A percentile compares a stretch with the other conserved stretches of the same genome.
Conservation (phyloP, 2,329 filamentous ascomycete genomes). For the Ophiostoma quercus region DNA sequence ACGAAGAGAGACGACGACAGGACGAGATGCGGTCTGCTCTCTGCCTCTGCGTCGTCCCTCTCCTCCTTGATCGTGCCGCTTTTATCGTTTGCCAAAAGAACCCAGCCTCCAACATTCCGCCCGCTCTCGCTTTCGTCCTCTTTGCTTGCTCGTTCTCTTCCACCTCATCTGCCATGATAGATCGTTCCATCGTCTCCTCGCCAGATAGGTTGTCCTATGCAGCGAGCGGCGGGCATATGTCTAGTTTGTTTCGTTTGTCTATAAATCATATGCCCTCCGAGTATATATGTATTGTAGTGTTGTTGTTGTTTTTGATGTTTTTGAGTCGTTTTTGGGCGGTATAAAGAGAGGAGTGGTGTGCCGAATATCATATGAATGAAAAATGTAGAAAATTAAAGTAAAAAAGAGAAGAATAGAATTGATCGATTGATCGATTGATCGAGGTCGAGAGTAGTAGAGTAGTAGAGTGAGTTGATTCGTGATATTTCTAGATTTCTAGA, state of each 20-base stretch:
- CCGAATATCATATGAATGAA: constrained; percentile 1
- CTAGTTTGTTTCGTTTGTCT: neutral
- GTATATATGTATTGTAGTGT: neutral
- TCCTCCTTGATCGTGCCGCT: constrained; percentile 1
- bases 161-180: constrained; percentile 9
- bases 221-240: neutral
- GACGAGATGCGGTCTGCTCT: neutral
- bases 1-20: neutral
- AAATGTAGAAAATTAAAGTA: neutral
- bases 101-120: neutral
- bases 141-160: neutral
- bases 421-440: neutral
- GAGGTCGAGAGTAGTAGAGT: neutral
- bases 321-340: constrained; percentile 17
- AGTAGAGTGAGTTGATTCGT: neutral
- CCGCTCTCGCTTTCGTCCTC: neutral
- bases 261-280: neutral
- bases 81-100: neutral
- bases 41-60: neutral
- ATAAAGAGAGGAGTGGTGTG: constrained; percentile 22
- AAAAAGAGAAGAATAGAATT: neutral
- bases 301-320: neutral
- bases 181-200: constrained; percentile 16
- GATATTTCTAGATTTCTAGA: neutral
- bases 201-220: neutral